Evolutionary conservation across 2,329 filamentous ascomycete species (phyloP), one percentile per base, ranked within the genome.

Genomic region (Fusarium sublunatum): DNA sequence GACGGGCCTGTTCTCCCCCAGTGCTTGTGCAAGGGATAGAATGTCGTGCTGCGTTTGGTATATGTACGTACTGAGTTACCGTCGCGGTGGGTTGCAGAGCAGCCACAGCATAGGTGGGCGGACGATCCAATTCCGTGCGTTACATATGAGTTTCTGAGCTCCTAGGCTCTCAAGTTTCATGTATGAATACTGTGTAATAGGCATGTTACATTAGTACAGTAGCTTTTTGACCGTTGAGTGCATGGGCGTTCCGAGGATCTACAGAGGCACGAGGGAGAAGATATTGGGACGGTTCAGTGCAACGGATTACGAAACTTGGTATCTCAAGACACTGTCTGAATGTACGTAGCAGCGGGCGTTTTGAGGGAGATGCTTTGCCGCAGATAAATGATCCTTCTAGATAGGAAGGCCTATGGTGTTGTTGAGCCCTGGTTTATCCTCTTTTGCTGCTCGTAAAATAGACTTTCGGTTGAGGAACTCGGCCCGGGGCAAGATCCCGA

Each of bases 401-500:
- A 54, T 41, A 29, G 53, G 59, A 60, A 64, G 43, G 44, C 34
- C 46, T 38, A 24, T 36, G 40, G n/a, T 28, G 38, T 43, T 40
- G 38, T 61, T 56, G 54, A 34, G 46, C 32, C 36, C 38, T 34
- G 38, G 41, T 13, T n/a, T 36, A 24, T 31, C 43, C 39, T 25
- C 53, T 36, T 40, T 24, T 29, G 24, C 32, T 49, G n/a, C 38
- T 41, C 28, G 31, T 19, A 10, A 52, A 50, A 43, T 28, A 42
- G 41, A 26, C 39, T 41, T 28, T 61, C 35, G 46, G 55, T 29
- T 47, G 24, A 64, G 35, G 42, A 48, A 45, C 55, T 58, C 61
- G 61, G 56, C 39, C 46, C 46, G 56, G 61, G 43, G 38, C 31
- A 36, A 41, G 61, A 50, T 61, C 56, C 61, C 61, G 61, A 61